Conservation (phyloP, 2,329 filamentous ascomycete genomes). For the Monilinia polystroma region DNA sequence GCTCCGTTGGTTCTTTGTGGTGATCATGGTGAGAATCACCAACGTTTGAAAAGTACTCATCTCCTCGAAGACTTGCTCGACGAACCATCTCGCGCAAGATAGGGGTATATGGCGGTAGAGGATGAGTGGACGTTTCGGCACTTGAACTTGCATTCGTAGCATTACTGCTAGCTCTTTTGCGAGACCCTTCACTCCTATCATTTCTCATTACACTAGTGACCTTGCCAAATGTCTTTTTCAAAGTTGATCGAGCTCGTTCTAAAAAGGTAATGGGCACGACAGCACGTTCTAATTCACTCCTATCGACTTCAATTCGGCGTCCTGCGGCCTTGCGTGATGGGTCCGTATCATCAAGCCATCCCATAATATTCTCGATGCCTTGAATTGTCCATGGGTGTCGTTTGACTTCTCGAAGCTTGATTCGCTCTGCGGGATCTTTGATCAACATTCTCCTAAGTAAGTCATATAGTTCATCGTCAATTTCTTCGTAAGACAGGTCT, state of each 20-base stretch:
- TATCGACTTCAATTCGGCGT: constrained; percentile 87
- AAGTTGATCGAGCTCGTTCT: constrained; percentile 76
- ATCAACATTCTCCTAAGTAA: constrained; percentile 75
- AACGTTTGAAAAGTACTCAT: constrained; percentile 55
- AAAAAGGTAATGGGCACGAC: constrained; percentile 87
- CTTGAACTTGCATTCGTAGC: constrained; percentile 62
- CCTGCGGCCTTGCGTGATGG: constrained; percentile 74
- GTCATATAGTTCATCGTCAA: constrained; percentile 78
- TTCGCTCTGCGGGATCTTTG: constrained; percentile 87
- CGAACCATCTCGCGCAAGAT: constrained; percentile 43
- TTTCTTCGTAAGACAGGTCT: constrained; percentile 79
- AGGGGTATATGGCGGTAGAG: constrained; percentile 43
- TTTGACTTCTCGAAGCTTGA: constrained; percentile 88
- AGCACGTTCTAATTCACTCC: constrained; percentile 82
- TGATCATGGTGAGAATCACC: constrained; percentile 40
- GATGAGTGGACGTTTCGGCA: constrained; percentile 52
- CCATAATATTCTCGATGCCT: constrained; percentile 69
- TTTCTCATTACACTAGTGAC: constrained; percentile 49
- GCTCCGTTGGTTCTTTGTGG: constrained; percentile 53
- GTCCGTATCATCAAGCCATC: constrained; percentile 94
- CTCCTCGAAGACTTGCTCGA: constrained; percentile 57
- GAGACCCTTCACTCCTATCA: constrained; percentile 57
- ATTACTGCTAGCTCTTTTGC: constrained; percentile 60
- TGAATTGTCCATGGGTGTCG: constrained; percentile 87
- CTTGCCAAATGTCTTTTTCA: constrained; percentile 66